Conservation (phyloP, 2,329 filamentous ascomycete genomes). For the Drechslera avenae region DNA sequence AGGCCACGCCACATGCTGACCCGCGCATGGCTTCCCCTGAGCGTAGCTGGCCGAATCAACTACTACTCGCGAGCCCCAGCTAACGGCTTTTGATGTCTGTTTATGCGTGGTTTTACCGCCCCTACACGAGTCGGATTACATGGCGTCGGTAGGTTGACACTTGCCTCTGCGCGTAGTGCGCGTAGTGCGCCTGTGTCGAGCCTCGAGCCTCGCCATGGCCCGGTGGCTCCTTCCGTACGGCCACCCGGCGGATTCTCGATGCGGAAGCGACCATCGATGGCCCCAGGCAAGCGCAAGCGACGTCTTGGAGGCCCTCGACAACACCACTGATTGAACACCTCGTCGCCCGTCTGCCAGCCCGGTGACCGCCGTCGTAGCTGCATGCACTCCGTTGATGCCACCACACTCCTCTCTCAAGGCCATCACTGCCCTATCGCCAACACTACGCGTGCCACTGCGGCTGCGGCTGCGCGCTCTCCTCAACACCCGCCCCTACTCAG, state of each 20-base stretch:
- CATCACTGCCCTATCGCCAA: conserved; percentile 10
- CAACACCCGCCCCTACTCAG: conserved; percentile 26
- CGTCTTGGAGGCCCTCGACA: too few relatives aligned
- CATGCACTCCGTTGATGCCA: conserved; percentile 23
- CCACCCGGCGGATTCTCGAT: background rate
- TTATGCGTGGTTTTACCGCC: background rate
- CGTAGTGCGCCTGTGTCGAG: too few relatives aligned
- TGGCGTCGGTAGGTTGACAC: background rate
- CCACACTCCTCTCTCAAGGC: conserved; percentile 14
- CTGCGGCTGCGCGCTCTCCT: background rate
- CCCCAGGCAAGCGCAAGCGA: conserved; percentile 1
- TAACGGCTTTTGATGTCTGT: conserved; percentile 1
- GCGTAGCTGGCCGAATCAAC: background rate
- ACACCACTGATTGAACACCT: background rate
- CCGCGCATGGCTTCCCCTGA: conserved; percentile 16
- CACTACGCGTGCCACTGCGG: conserved; percentile 3
- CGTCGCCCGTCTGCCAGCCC: background rate
- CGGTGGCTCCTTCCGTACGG: background rate
- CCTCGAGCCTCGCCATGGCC: background rate
- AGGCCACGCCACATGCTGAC: conserved; percentile 11
- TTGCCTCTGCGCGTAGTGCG: background rate
- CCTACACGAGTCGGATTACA: background rate
- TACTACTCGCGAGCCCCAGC: background rate
- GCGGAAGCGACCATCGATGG: background rate
- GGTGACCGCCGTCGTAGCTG: conserved; percentile 2